Evolutionary conservation across 805 yeast species (phyloP).

Genomic region (Kodamaea lidongshanica): DNA sequence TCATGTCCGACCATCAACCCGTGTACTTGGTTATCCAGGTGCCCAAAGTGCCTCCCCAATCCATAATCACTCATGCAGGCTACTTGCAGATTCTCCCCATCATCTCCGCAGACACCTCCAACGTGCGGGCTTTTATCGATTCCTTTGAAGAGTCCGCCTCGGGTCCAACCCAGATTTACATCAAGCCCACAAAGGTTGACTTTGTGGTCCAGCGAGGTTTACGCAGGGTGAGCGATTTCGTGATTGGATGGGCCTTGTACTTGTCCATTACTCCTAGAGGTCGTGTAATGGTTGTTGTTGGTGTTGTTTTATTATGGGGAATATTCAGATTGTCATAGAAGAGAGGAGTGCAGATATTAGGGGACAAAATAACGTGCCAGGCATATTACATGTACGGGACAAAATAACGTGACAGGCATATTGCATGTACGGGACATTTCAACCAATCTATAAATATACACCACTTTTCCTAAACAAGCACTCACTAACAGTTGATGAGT

Average conservation of each 20-base stretch:
- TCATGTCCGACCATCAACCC: constrained; percentile 75
- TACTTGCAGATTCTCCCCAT: constrained; percentile 24
- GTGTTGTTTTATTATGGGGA: constrained; percentile 9
- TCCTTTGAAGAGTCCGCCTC: constrained; percentile 19
- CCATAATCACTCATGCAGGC: constrained; percentile 23
- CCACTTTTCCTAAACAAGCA: no score
- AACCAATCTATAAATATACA: no score
- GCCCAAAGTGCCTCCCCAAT: constrained; percentile 38
- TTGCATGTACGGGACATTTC: no score
- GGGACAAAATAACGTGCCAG: no score
- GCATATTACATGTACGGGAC: no score
- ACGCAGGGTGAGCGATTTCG: constrained; percentile 22
- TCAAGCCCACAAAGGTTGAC: constrained; percentile 31
- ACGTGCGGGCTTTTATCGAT: constrained; percentile 4
- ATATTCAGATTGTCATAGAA: background rate
- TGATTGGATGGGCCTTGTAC: constrained; percentile 34
- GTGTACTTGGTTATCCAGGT: constrained; percentile 50
- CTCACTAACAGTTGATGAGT: no score
- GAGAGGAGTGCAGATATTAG: no score
- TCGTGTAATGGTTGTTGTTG: constrained; percentile 18
- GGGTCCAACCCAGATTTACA: constrained; percentile 37
- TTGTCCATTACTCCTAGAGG: constrained; percentile 28
- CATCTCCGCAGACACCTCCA: constrained; percentile 4
- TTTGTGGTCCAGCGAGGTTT: constrained; percentile 18
- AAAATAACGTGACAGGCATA: no score